Evolutionary conservation across 768 basidiomycete genomes (phyloP).

Genomic region (Ramaria rubella): DNA sequence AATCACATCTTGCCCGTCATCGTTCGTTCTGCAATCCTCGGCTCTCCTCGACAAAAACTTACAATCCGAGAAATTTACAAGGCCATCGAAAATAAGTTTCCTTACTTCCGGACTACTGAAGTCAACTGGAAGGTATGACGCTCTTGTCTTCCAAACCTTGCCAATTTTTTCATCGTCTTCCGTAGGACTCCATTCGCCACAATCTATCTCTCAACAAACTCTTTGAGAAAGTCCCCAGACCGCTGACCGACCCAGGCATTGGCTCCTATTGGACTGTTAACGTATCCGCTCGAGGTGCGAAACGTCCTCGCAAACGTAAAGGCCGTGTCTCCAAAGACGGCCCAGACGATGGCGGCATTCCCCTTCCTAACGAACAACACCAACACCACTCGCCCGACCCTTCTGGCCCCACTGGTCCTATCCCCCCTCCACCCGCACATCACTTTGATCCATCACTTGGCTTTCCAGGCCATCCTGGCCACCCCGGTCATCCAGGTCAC

Average conservation of each 20-base stretch:
- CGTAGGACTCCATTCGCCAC: constrained; percentile 86
- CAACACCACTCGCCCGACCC: not conserved
- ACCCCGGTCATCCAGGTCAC: not conserved
- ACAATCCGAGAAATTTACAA: constrained; percentile 84
- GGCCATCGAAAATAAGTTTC: constrained; percentile 80
- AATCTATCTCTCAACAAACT: constrained; percentile 77
- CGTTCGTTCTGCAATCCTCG: constrained; percentile 76
- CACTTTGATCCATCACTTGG: constrained; percentile 10
- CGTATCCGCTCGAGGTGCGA: constrained; percentile 73
- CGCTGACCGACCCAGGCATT: constrained; percentile 79
- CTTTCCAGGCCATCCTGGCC: constrained; percentile 4
- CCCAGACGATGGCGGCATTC: not conserved
- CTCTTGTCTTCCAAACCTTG: not conserved
- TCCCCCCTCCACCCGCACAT: constrained; percentile 6
- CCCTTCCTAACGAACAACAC: not conserved
- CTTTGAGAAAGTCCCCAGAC: constrained; percentile 76
- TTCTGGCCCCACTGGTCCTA: not conserved
- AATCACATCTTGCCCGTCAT: constrained; percentile 84
- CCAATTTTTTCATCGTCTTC: not conserved
- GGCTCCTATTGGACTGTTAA: constrained; percentile 92
- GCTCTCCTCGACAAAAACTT: constrained; percentile 64
- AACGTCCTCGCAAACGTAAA: constrained; percentile 69
- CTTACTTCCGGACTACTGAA: constrained; percentile 73
- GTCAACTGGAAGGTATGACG: constrained; percentile 73
- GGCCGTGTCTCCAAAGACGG: constrained; percentile 1